Evolutionary conservation across 768 basidiomycete species (phyloP), one percentile per base, ranked within the genome.

Genomic region (Tylopilus rubrobrunneus): DNA sequence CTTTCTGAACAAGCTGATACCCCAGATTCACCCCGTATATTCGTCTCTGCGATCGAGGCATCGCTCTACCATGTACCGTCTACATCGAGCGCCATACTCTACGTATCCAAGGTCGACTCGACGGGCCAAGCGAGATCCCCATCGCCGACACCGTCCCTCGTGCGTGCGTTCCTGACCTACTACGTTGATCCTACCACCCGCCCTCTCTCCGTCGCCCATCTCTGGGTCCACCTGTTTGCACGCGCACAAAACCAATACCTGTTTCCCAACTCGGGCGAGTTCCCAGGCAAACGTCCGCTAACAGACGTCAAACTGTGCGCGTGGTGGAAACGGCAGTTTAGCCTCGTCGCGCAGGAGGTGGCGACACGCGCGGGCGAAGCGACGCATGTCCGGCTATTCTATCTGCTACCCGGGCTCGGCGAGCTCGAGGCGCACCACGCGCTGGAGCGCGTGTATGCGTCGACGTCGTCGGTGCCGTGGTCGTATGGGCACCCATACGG

Each of bases 101-200:
- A 98, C 69, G 77, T 99, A 48, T 90, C 91, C 46, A 99, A 99
- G 73, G 85, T 97, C 49, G 97, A 99, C 68, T 85, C 93, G 11
- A 92, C 95, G 1, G 95, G 95, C 0, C 85, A 94, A 67, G 79
- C 76, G 9, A 67, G 63, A 27, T 57, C 69, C 5, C 87, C 85
- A 0, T 81, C 86, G 39, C 89, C 89, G 4, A 92, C 93, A 2
- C 71, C 80, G 5, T 65, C 78, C 12, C 81, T 98, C 49, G 83
- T 92, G 42, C 75, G 77, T 19, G 74, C 86, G 0, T 77, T 97
- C 52, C 58, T 98, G 14, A 52, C 59, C 19, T 90, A 71, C 71
- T 89, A 88, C 62, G 76, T 79, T 33, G 77, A 85, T 52, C 83
- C 83, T 0, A 53, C 59, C n/a, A 86, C 84, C 48, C 74, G 88